A percentile compares a stretch with the other conserved stretches of the same genome.
Evolutionary conservation across 192 early-diverging fungal genomes (phyloP).

Genomic region (Diversispora epigaea): DNA sequence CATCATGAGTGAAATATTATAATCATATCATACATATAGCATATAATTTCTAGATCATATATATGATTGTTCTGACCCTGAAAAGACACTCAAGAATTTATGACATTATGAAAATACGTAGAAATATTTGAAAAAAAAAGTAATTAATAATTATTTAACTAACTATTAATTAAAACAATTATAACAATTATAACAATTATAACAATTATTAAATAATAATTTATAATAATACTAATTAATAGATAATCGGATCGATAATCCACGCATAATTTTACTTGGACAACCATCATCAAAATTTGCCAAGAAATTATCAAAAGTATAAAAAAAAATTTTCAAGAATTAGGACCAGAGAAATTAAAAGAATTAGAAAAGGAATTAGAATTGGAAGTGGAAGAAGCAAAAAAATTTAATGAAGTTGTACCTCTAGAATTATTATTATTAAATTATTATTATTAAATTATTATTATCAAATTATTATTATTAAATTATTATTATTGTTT

Average conservation of each 20-base stretch:
- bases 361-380: constrained; percentile 46
- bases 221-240: no score
- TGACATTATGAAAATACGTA: constrained; percentile 41
- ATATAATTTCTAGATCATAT: no score
- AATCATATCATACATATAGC: constrained; percentile 54
- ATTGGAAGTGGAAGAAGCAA: constrained; percentile 54
- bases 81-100: constrained; percentile 43
- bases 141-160: no score
- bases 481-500: no score
- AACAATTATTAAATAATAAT: no score
- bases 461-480: background rate
- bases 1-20: background rate
- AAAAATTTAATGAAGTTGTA: constrained; percentile 50
- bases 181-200: constrained; percentile 46
- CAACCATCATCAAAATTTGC: constrained; percentile 58
- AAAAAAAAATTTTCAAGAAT: constrained; percentile 45
- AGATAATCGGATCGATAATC: no score
- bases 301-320: constrained; percentile 45
- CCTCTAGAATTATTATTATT: constrained; percentile 48
- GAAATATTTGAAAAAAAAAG: no score
- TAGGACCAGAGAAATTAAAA: constrained; percentile 49
- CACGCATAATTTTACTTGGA: constrained; percentile 48
- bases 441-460: no score
- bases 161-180: no score
- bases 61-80: constrained; percentile 48